phyloP scores from a whole-genome alignment of 2,329 filamentous ascomycete species.

The Fusarium subglutinans region DNA sequence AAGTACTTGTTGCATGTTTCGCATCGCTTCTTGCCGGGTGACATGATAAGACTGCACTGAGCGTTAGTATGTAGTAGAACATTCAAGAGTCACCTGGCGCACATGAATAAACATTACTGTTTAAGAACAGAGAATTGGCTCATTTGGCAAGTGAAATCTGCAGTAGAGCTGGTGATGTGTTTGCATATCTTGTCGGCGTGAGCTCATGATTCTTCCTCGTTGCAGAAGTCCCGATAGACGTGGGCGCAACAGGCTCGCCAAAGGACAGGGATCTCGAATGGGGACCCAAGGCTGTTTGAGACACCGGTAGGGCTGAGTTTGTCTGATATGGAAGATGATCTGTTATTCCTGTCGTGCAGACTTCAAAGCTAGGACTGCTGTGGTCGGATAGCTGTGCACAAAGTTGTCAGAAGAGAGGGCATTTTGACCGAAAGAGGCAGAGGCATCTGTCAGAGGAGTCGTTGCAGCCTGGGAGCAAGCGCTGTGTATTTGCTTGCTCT shows the following conservation, averaged over 20 bases:
- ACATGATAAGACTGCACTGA: background rate
- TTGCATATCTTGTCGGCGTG: background rate
- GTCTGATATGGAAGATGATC: background rate
- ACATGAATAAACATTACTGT: background rate
- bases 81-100: background rate
- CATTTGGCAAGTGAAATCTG: background rate
- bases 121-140: rapidly evolving
- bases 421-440: background rate
- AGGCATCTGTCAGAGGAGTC: background rate
- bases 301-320: too few species aligned
- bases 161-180: background rate
- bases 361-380: background rate
- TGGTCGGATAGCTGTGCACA: background rate
- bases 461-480: background rate
- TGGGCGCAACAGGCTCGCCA: background rate
- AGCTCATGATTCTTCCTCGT: background rate
- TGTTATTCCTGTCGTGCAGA: background rate
- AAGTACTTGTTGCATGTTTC: background rate
- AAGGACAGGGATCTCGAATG: background rate
- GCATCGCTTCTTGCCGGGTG: background rate
- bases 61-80: background rate
- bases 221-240: background rate
- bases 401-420: background rate
- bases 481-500: background rate
- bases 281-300: too few species aligned